These are phyloP conservation scores for Raddia distichophylla DNA, from an alignment of 176 grass and related monocot genomes.

Conservation along the genomic window DNA sequence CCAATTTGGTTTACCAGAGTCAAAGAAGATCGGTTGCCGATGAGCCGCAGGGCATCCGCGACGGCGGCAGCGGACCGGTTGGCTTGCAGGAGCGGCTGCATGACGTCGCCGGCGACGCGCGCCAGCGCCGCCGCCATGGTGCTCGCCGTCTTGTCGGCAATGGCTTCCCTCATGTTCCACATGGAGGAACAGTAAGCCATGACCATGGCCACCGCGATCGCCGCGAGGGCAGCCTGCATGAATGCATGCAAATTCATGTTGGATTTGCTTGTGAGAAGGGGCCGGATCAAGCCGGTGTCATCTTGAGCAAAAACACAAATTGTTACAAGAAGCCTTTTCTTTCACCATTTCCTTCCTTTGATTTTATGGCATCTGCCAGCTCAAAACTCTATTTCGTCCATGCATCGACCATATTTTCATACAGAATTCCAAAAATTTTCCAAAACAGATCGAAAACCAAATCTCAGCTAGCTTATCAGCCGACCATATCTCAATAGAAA, in stretches of 20 bases:
- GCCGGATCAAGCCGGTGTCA: too few species aligned
- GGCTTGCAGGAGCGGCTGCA: constrained; percentile 18
- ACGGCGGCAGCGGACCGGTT: constrained; percentile 21
- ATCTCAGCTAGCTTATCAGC: not conserved
- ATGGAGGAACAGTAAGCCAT: not conserved
- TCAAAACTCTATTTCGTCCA: not conserved
- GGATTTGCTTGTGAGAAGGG: too few species aligned
- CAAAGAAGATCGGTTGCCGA: not conserved
- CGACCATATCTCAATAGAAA: not conserved
- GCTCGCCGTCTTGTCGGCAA: not conserved
- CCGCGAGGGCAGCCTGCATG: constrained; percentile 1
- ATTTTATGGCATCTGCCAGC: not conserved
- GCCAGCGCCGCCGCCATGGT: not conserved
- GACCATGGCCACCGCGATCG: too few species aligned
- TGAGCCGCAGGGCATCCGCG: not conserved
- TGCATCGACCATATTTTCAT: not conserved
- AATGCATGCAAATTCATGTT: not conserved
- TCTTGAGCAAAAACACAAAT: not conserved
- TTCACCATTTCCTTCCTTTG: too few species aligned
- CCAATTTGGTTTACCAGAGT: not conserved
- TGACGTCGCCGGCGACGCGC: constrained; percentile 18
- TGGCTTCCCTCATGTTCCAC: not conserved
- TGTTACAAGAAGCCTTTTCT: too few species aligned
- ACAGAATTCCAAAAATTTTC: not conserved
- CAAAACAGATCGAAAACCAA: not conserved